Evolutionary conservation across 805 yeast species (phyloP), one percentile per base, ranked within the genome.

Genomic region (Yamadazyma paraphyllophila): DNA sequence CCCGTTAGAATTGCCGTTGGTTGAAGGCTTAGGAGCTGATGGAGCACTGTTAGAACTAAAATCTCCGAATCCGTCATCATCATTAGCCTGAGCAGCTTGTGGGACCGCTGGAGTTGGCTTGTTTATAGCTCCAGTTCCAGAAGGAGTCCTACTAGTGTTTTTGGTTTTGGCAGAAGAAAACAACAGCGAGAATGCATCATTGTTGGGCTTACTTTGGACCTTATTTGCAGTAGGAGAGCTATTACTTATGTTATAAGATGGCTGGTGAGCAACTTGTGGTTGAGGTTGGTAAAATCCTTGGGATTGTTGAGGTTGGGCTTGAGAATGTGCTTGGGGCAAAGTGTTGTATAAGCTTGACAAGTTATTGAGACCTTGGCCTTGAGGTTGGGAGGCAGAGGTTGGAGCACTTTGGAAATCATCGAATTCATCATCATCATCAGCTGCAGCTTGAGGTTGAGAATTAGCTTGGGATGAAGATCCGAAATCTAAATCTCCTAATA

Each of bases 331-430:
- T 48, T 49, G 54, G n/a, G 55, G 52, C 49, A 48, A 58, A 35
- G 51, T 7, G 15, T 48, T 50, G 38, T 52, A 49, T 32, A 49
- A 48, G 41, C 56, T 62, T 49, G 60, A 60, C 50, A 67, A 59
- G 49, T 54, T 61, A 27, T 60, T 57, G 43, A 66, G 56, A 49
- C 60, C 60, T 20, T 20, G 24, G 56, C 51, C 15, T 37, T 20
- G 47, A 17, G 53, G 39, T 33, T 36, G 48, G 17, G 48, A 14
- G 16, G 40, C 4, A 20, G 24, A 20, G 10, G 52, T 65, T 7
- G 85, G 82, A 3, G 78, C 81, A 10, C 89, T 85, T 63, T 86
- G 92, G 74, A 86, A 86, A 53, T 86, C 94, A 52, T 85, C 89
- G 60, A 87, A 87, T 34, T 86, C 94, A 51, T 85, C 88, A 45